Evolutionary conservation across 2,329 filamentous ascomycete species (phyloP).

Genomic region (Fusarium neocosmosporiellum): DNA sequence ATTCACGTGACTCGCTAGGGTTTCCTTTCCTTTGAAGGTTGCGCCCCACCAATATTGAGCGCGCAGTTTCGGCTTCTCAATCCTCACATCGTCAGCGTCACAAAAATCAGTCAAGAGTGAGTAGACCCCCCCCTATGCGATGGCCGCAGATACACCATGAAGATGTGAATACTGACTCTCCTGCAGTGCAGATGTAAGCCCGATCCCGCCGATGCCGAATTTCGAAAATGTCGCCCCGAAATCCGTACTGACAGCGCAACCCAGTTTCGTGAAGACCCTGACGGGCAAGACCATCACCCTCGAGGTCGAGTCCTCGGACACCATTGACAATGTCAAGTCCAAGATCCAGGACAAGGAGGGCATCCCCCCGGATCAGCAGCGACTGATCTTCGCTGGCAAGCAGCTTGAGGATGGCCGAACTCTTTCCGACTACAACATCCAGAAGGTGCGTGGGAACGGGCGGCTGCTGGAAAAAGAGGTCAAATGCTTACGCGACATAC

Average conservation of each 20-base stretch:
- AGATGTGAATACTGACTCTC: conserved; percentile 38
- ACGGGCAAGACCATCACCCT: conserved; percentile 99
- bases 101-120: conserved; percentile 69
- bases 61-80: conserved; percentile 51
- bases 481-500: conserved; percentile 47
- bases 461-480: neutral
- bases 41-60: conserved; percentile 58
- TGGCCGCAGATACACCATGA: conserved; percentile 17
- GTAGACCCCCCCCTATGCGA: conserved; percentile 47
- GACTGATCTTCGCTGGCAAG: conserved; percentile 98
- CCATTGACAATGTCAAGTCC: conserved; percentile 99
- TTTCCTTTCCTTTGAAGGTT: conserved; percentile 46
- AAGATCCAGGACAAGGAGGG: conserved; percentile 99
- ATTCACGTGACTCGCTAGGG: conserved; percentile 53
- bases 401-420: conserved; percentile 99
- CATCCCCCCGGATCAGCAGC: conserved; percentile 97
- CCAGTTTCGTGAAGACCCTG: conserved; percentile 99
- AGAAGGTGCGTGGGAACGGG: conserved; percentile 77
- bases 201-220: conserved; percentile 41
- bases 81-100: conserved; percentile 59
- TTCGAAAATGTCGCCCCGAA: conserved; percentile 16
- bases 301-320: conserved; percentile 98
- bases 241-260: conserved; percentile 45
- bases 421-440: conserved; percentile 98
- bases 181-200: conserved; percentile 89